Percentiles rank a stretch among this genome's conserved stretches.
These are phyloP conservation scores for Viola pubescens DNA, from an alignment of 441 rosid genomes.

Conservation along the genomic window DNA sequence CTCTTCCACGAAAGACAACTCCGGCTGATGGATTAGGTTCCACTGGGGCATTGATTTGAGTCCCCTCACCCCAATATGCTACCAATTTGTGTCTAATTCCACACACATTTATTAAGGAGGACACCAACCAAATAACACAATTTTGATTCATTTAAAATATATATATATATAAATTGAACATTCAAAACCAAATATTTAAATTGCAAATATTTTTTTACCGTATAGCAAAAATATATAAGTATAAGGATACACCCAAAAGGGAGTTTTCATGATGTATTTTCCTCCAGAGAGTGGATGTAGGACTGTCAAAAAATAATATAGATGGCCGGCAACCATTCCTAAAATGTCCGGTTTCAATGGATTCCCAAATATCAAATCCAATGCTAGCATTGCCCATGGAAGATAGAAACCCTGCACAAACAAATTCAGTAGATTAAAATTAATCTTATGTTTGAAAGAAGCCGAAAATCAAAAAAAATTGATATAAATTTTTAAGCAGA, in stretches of 20 bases:
- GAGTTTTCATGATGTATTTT: constrained; percentile 41
- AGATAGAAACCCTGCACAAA: constrained; percentile 48
- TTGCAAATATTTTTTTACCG: not conserved
- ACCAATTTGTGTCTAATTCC: constrained; percentile 44
- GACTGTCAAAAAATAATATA: constrained; percentile 51
- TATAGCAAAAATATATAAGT: not conserved
- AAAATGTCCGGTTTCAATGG: constrained; percentile 50
- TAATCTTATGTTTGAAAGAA: too few relatives aligned
- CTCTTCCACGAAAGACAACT: constrained; percentile 42
- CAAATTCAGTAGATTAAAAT: too few relatives aligned
- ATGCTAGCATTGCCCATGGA: constrained; percentile 60
- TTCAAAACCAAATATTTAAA: not conserved
- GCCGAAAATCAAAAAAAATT: not conserved
- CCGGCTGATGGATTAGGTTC: constrained; percentile 36
- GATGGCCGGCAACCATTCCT: constrained; percentile 58
- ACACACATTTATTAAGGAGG: not conserved
- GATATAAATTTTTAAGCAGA: too few relatives aligned
- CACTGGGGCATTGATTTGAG: constrained; percentile 46
- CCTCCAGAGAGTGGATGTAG: constrained; percentile 65
- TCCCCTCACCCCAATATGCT: constrained; percentile 49
- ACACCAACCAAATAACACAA: not conserved
- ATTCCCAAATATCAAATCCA: constrained; percentile 48
- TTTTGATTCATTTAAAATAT: not conserved
- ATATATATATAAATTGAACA: not conserved
- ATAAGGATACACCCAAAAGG: constrained; percentile 61